Conservation (phyloP, 768 basidiomycete species). For the Termitomyces sp. region DNA sequence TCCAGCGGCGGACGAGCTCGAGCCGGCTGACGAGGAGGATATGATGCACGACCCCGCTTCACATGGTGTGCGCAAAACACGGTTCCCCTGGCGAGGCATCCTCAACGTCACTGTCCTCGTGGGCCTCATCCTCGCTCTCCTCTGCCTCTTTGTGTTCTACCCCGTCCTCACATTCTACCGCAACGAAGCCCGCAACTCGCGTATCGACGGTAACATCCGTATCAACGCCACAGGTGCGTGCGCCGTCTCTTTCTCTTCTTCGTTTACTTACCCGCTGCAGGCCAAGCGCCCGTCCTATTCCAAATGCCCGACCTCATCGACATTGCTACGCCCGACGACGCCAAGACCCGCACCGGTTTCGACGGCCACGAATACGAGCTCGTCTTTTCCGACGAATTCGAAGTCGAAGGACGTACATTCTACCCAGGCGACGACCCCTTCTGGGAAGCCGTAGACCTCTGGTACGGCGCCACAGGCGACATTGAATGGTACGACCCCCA, state of each 20-base stretch:
- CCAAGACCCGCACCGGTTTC: conserved; percentile 62
- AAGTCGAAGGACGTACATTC: conserved; percentile 48
- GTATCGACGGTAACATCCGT: conserved; percentile 60
- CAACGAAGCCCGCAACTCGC: conserved; percentile 33
- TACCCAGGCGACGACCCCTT: conserved; percentile 57
- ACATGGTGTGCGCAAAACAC: conserved; percentile 26
- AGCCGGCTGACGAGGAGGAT: conserved; percentile 73
- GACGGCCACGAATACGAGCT: conserved; percentile 69
- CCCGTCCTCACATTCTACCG: conserved; percentile 61
- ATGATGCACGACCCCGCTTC: conserved; percentile 62
- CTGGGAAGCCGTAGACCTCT: conserved; percentile 72
- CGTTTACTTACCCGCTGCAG: conserved; percentile 29
- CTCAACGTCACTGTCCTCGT: conserved; percentile 71
- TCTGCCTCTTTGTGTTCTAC: conserved; percentile 80
- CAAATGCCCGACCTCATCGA: conserved; percentile 69
- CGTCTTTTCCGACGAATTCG: conserved; percentile 73
- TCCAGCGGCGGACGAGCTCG: conserved; percentile 53
- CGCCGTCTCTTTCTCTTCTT: not conserved
- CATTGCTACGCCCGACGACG: conserved; percentile 59
- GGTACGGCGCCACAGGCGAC: conserved; percentile 72
- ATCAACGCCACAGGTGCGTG: conserved; percentile 54
- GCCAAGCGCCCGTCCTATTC: conserved; percentile 61
- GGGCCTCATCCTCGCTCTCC: conserved; percentile 56
- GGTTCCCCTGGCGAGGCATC: conserved; percentile 47
- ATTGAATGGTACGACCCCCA: conserved; percentile 75